A percentile compares a stretch with the other conserved stretches of the same genome.
Evolutionary conservation across 768 basidiomycete genomes (phyloP).

Genomic region (Crucibulum laeve): DNA sequence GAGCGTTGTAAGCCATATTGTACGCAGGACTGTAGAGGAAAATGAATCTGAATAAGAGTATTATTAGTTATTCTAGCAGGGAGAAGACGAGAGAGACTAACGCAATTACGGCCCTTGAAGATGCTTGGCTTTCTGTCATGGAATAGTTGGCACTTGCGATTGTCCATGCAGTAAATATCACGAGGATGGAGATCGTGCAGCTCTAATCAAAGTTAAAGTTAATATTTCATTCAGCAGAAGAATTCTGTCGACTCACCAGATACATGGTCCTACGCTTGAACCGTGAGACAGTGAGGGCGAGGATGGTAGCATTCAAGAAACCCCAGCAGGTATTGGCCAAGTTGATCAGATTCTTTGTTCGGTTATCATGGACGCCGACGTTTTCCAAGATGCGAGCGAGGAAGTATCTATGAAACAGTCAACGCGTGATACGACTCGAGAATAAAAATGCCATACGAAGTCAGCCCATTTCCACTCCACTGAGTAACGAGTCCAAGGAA

Average conservation of each 20-base stretch:
- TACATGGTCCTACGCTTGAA: constrained; percentile 47
- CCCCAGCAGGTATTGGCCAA: constrained; percentile 51
- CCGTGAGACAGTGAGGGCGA: constrained; percentile 44
- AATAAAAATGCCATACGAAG: constrained; percentile 28
- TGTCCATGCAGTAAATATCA: constrained; percentile 51
- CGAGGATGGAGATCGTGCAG: constrained; percentile 41
- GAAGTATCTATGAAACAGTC: constrained; percentile 41
- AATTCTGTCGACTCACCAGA: constrained; percentile 28
- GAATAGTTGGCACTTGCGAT: constrained; percentile 45
- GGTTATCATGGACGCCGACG: constrained; percentile 45
- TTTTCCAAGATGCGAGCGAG: constrained; percentile 51
- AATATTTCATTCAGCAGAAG: not conserved
- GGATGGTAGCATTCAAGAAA: constrained; percentile 45
- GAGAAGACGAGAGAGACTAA: constrained; percentile 14
- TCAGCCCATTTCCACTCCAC: constrained; percentile 62
- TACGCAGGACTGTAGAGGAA: constrained; percentile 54
- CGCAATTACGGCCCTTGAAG: constrained; percentile 48
- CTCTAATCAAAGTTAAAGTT: constrained; percentile 17
- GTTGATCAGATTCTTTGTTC: constrained; percentile 54
- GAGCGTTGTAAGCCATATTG: constrained; percentile 52
- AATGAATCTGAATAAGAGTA: constrained; percentile 36
- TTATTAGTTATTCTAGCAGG: not conserved
- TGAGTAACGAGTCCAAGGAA: constrained; percentile 56
- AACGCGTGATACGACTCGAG: not conserved
- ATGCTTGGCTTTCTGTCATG: constrained; percentile 33